Percentiles rank a stretch among this genome's conserved stretches.
These are phyloP conservation scores for Diaporthe sp. DNA, from an alignment of 2,329 filamentous ascomycete species.

Conservation along the genomic window DNA sequence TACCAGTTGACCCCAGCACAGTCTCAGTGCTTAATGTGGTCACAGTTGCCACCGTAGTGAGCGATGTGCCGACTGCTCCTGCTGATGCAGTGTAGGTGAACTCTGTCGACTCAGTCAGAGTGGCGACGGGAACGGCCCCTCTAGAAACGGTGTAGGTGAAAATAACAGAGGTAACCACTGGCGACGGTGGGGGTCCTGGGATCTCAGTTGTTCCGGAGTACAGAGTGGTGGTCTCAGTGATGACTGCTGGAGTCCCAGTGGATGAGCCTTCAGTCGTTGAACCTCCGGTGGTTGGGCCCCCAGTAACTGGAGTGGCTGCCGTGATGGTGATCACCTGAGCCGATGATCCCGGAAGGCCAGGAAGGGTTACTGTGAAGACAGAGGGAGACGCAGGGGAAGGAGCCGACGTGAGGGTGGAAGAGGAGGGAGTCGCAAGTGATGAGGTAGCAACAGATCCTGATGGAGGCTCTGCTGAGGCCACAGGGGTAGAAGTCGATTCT, in stretches of 20 bases:
- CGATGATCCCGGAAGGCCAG: constrained; percentile 32
- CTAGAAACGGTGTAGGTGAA: constrained; percentile 46
- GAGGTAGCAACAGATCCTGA: constrained; percentile 1
- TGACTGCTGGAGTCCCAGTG: not conserved
- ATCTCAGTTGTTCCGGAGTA: constrained; percentile 37
- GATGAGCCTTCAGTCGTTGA: not conserved
- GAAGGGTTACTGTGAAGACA: constrained; percentile 38
- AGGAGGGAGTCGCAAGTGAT: not conserved
- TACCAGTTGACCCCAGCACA: constrained; percentile 34
- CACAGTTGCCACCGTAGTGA: constrained; percentile 38
- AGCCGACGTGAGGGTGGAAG: not conserved
- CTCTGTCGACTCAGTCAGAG: constrained; percentile 37
- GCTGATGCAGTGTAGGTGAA: constrained; percentile 33
- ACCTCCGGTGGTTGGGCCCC: constrained; percentile 11
- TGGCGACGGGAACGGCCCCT: constrained; percentile 36
- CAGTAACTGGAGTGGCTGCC: constrained; percentile 23
- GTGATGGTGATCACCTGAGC: constrained; percentile 38
- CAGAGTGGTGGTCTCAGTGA: constrained; percentile 15
- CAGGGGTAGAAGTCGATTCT: not conserved
- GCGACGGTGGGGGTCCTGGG: constrained; percentile 12
- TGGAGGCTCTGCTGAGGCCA: constrained; percentile 27
- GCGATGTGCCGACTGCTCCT: constrained; percentile 30
- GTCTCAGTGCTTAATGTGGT: constrained; percentile 39
- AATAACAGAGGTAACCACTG: constrained; percentile 39
- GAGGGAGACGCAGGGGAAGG: constrained; percentile 13